phyloP scores from a whole-genome alignment of 2,329 filamentous ascomycete species.

The Penicillium sp. region DNA sequence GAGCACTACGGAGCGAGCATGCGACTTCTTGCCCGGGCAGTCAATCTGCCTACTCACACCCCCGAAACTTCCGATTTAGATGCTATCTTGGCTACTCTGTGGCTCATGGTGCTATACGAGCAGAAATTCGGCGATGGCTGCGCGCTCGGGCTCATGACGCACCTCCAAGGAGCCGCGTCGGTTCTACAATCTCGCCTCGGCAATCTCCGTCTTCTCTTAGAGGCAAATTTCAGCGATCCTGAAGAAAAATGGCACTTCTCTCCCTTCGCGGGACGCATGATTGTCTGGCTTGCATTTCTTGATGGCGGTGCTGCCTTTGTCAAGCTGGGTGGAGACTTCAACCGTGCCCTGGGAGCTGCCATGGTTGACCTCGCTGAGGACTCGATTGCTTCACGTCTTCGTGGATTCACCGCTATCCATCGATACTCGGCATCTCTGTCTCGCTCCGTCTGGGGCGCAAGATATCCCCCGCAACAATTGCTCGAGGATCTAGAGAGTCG shows the following conservation, averaged over 20 bases:
- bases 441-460: neutral
- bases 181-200: neutral
- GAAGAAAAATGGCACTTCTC: neutral
- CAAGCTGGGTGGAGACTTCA: neutral
- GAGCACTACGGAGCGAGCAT: neutral
- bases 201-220: neutral
- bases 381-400: too few species aligned
- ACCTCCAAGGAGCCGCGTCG: neutral
- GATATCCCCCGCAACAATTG: neutral
- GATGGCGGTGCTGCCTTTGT: neutral
- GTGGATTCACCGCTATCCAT: neutral
- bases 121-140: neutral
- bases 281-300: neutral
- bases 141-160: neutral
- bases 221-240: neutral
- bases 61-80: neutral
- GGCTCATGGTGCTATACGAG: neutral
- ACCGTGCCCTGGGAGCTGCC: neutral
- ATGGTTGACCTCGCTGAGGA: neutral
- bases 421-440: neutral
- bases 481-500: neutral
- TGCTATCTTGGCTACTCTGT: neutral
- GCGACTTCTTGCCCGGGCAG: neutral
- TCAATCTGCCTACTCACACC: neutral
- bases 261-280: neutral